A percentile compares a stretch with the other conserved stretches of the same genome.
phyloP scores from a whole-genome alignment of 805 yeast genomes.

The Teunomyces tritomae region DNA sequence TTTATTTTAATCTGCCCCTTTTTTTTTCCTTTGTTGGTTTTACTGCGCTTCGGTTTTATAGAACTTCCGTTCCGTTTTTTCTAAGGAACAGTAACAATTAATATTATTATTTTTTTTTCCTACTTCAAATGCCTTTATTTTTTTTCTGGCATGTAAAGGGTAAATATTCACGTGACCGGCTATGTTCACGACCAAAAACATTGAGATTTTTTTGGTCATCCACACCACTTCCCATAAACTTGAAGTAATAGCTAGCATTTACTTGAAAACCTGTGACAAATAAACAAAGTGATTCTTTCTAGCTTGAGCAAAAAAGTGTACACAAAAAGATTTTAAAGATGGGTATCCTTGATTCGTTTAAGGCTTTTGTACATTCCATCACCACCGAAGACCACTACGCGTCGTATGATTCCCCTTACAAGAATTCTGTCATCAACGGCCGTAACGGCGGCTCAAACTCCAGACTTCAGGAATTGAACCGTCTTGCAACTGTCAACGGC shows the following conservation, averaged over 20 bases:
- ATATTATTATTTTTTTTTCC: too few relatives aligned
- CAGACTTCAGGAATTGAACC: slow-evolving; percentile 37
- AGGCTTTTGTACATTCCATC: slow-evolving; percentile 42
- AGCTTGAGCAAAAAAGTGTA: too few relatives aligned
- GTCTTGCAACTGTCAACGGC: slow-evolving; percentile 19
- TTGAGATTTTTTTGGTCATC: neutral
- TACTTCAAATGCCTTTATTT: neutral
- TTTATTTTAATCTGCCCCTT: too few relatives aligned
- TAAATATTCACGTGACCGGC: neutral
- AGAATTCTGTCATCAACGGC: slow-evolving; percentile 17
- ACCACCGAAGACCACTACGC: slow-evolving; percentile 63
- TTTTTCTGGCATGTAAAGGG: neutral
- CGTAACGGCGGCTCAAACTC: slow-evolving; percentile 21
- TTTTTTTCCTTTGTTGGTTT: too few relatives aligned
- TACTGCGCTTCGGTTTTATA: too few relatives aligned
- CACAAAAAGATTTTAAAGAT: slow-evolving; percentile 8
- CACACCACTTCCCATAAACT: neutral
- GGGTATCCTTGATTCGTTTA: slow-evolving; percentile 30
- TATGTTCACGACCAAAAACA: neutral
- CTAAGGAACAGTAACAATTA: too few relatives aligned
- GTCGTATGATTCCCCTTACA: slow-evolving; percentile 43
- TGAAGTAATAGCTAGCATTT: too few relatives aligned
- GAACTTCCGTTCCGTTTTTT: too few relatives aligned
- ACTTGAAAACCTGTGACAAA: too few relatives aligned
- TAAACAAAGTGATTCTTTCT: too few relatives aligned